Base-by-base conservation (phyloP, 169 alveolate species). In the Cardiosporidium cionae region DNA sequence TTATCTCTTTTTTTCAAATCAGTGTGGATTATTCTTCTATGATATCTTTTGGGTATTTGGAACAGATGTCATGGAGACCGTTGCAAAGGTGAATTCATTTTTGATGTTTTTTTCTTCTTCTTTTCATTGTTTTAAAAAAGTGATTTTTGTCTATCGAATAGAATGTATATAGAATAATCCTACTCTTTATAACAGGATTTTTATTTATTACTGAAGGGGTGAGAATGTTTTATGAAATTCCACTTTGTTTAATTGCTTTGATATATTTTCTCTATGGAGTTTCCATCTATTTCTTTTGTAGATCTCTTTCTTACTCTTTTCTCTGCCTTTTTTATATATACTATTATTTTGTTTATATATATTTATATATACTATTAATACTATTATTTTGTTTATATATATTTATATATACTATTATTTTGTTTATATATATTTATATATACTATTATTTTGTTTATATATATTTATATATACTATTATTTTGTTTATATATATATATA, bases 1-100 rank as follows among this genome's bases (percentile, higher is more conserved):
- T 9, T 3, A 3, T 33, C 3, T 6, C 22, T 33, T 25, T 29
- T n/a, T n/a, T n/a, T n/a, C n/a, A n/a, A n/a, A n/a, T n/a, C n/a
- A n/a, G n/a, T 68, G 74, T 68, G 94, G 95, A 29, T 82, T 94
- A 67, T 92, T 94, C 69, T 85, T 94, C 65, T 94, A 94, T 76
- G 98, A 94, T 80, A 90, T 94, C 25, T 90, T 94, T 85, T 94
- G 95, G 94, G 98, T 94, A 25, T 94, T 90, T 78, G 96, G 96
- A 36, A 94, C 98, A 52, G 96, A 93, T 71, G 96, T 94, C 23
- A 94, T 94, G 98, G 92, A 91, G 0, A 90, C 96, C 0, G 98
- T 94, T 25, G 98, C 98, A 3, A 91, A 76, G 76, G 82, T 68
- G 28, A 86, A 79, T 66, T 72, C 29, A 78, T 87, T 3, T 23